Evolutionary conservation across 495 filamentous ascomycete species (phyloP).

Genomic region (Bombardia bombarda): DNA sequence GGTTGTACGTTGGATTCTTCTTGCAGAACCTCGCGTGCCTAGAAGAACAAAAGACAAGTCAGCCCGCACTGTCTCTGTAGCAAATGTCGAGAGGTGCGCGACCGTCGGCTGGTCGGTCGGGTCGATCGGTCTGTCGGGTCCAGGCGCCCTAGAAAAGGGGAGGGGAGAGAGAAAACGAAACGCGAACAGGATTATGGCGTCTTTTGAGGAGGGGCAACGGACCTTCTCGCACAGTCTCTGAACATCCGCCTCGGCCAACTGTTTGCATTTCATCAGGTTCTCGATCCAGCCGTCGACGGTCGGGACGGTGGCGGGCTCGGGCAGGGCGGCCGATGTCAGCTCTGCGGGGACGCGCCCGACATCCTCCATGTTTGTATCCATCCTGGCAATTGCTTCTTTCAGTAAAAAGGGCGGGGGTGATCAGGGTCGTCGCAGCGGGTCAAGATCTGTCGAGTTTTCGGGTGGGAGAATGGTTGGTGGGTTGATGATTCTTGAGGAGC

Average conservation of each 20-base stretch:
- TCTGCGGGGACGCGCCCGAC: slow-evolving; percentile 82
- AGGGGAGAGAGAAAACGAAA: neutral
- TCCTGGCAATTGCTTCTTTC: slow-evolving; percentile 35
- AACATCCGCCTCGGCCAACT: slow-evolving; percentile 89
- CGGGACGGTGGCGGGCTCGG: slow-evolving; percentile 85
- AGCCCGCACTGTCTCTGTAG: neutral
- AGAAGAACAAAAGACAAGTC: slow-evolving; percentile 8
- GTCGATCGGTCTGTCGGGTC: neutral
- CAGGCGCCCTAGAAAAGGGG: neutral
- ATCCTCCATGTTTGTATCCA: slow-evolving; percentile 99
- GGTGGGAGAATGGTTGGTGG: slow-evolving; percentile 5
- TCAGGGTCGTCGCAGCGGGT: too few species aligned
- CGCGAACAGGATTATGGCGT: neutral
- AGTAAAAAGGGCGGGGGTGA: too few species aligned
- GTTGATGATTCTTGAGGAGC: slow-evolving; percentile 6
- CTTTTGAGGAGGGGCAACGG: slow-evolving; percentile 23
- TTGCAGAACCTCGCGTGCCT: slow-evolving; percentile 94
- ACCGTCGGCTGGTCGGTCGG: neutral
- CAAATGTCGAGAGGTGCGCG: slow-evolving; percentile 8
- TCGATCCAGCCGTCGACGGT: slow-evolving; percentile 98
- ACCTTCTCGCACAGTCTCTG: slow-evolving; percentile 97
- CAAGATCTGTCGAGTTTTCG: too few species aligned
- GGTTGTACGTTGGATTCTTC: slow-evolving; percentile 98
- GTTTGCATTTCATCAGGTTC: slow-evolving; percentile 97
- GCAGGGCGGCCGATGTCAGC: slow-evolving; percentile 59